phyloP scores from a whole-genome alignment of 495 filamentous ascomycete genomes.

The Delitschia confertaspora region DNA sequence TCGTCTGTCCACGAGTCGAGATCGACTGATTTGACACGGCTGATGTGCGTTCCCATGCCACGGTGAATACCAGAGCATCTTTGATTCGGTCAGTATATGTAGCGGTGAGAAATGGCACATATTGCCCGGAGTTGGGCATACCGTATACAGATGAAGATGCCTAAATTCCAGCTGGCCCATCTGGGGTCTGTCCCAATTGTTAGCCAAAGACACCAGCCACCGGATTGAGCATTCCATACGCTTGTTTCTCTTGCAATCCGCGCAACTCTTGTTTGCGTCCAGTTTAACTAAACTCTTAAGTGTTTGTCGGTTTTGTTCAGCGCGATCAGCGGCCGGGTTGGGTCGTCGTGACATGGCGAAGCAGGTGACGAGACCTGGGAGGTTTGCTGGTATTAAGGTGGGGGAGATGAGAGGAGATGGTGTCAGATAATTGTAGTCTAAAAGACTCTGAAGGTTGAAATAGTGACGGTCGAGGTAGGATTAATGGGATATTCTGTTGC shows the following conservation, averaged over 20 bases:
- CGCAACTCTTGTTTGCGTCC: conserved; percentile 89
- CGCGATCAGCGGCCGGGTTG: conserved; percentile 72
- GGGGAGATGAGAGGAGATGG: not conserved
- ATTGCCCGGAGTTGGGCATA: conserved; percentile 24
- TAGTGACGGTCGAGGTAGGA: too few relatives aligned
- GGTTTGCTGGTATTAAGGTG: not conserved
- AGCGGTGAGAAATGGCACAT: not conserved
- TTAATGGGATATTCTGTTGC: too few relatives aligned
- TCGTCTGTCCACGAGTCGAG: conserved; percentile 98
- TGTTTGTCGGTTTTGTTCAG: conserved; percentile 78
- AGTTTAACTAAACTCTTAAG: conserved; percentile 91
- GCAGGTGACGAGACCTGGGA: not conserved
- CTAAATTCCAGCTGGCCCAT: conserved; percentile 76
- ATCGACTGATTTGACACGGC: conserved; percentile 94
- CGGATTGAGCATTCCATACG: conserved; percentile 48
- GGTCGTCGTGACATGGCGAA: conserved; percentile 76
- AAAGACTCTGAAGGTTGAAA: too few relatives aligned
- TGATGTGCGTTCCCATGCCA: conserved; percentile 98
- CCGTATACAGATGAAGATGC: conserved; percentile 90
- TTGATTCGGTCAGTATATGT: conserved; percentile 8
- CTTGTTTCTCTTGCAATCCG: conserved; percentile 97
- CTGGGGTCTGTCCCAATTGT: conserved; percentile 62
- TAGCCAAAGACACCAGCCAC: not conserved
- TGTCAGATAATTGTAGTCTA: too few relatives aligned
- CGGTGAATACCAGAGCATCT: conserved; percentile 93